Evolutionary conservation across 129 eudicot species (phyloP), one percentile per base, ranked within the genome.

Genomic region (Lonicera japonica): DNA sequence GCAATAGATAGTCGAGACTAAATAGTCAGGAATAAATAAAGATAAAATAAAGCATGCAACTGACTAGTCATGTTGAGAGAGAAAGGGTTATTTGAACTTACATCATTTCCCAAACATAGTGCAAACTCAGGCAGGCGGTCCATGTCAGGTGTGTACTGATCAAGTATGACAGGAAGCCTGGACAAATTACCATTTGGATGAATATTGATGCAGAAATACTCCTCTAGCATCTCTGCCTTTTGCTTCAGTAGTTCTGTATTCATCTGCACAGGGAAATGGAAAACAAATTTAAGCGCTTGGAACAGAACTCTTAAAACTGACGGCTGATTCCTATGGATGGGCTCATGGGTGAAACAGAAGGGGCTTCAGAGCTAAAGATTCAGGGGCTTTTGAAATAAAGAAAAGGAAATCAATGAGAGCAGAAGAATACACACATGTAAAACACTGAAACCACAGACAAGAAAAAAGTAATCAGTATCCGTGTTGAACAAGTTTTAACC

Each of bases 91-190:
- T 24, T 25, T 43, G 25, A 60, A 73, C 84, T 82, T 80, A 92
- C 99, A 75, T 92, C 99, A 73, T 92, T 92, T 57, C 96, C 96
- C 75, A 92, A 68, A 74, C 89, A 87, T 24, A 92, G 81, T 65
- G 73, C 78, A 76, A 92, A 82, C 61, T 92, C 99, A 9, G 99
- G 99, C 60, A 85, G 85, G 56, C 91, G 91, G 50, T 92, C 99
- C 99, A 92, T 85, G 69, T 92, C 99, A 66, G 99, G 99, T 34
- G 90, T 88, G 74, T 92, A 79, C 71, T 92, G 96, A 75, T 92
- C 96, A 56, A 92, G 89, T 66, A 92, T 75, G 69, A 85, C 85
- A n/a, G 99, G 99, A 54, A 92, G 86, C 80, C 99, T 87, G 23
- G 80, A 75, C 83, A 92, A 73, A 65, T 88, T 88, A 25, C 91